A percentile compares a stretch with the other conserved stretches of the same genome.
Conservation (phyloP, 805 yeast species). For the Starmerella bombi region DNA sequence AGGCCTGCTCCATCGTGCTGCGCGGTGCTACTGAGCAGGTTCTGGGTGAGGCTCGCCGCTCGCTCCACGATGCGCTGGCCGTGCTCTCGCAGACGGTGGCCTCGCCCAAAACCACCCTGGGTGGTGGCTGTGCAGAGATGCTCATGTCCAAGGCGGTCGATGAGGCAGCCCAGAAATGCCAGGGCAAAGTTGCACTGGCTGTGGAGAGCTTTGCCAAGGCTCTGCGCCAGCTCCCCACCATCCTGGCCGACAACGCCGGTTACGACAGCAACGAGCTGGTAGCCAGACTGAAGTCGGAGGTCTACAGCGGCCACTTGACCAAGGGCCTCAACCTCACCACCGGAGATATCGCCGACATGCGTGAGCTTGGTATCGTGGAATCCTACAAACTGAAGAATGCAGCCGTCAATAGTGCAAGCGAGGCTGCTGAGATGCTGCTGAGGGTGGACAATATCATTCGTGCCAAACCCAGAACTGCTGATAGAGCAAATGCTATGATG, state of each 20-base stretch:
- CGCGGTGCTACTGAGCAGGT: conserved; percentile 97
- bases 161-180: conserved; percentile 76
- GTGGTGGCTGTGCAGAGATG: conserved; percentile 94
- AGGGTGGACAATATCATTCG: conserved; percentile 94
- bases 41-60: conserved; percentile 91
- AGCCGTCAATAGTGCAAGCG: conserved; percentile 91
- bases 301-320: conserved; percentile 82
- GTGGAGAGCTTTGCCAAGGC: conserved; percentile 91
- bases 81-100: conserved; percentile 89
- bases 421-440: conserved; percentile 89
- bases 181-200: conserved; percentile 88
- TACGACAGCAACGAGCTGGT: conserved; percentile 87
- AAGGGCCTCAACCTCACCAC: conserved; percentile 79
- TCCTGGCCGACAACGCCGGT: conserved; percentile 94
- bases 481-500: conserved; percentile 26
- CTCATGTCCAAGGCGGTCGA: conserved; percentile 95
- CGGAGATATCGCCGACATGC: conserved; percentile 85
- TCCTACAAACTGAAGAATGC: conserved; percentile 84
- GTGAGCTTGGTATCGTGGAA: conserved; percentile 85
- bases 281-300: conserved; percentile 75
- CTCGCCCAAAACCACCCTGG: conserved; percentile 82
- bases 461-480: conserved; percentile 95
- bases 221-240: conserved; percentile 85
- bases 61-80: conserved; percentile 90
- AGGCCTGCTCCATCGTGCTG: conserved; percentile 89